Percentiles rank a stretch among this genome's conserved stretches.
phyloP scores from a whole-genome alignment of 192 early-diverging fungal species.

The Paraglomus occultum region DNA sequence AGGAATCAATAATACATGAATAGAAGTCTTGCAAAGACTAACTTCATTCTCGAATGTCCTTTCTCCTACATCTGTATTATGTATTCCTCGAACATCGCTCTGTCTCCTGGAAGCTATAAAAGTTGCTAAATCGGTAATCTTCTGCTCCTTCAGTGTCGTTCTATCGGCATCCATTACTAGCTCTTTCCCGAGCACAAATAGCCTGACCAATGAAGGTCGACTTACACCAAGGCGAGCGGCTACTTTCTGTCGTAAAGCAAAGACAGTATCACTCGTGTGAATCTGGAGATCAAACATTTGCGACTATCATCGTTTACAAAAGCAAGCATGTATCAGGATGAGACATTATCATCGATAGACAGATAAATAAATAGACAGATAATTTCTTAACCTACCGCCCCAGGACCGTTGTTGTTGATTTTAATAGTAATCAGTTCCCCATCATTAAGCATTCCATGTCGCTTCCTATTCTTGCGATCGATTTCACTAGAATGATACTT shows the following conservation, averaged over 20 bases:
- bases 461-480: not conserved
- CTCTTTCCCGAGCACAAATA: slow-evolving; percentile 42
- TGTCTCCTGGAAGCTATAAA: slow-evolving; percentile 39
- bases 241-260: slow-evolving; percentile 34
- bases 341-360: no score
- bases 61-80: slow-evolving; percentile 15
- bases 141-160: slow-evolving; percentile 41
- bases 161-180: slow-evolving; percentile 30
- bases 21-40: no score
- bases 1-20: not conserved
- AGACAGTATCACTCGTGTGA: slow-evolving; percentile 37
- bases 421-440: slow-evolving; percentile 42
- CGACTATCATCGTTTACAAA: no score
- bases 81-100: not conserved
- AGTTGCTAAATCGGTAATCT: slow-evolving; percentile 34
- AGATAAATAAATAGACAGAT: not conserved
- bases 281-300: slow-evolving; percentile 38
- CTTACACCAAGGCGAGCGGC: slow-evolving; percentile 30
- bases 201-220: slow-evolving; percentile 33
- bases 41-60: not conserved
- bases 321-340: no score
- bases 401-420: slow-evolving; percentile 26
- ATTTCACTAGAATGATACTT: slow-evolving; percentile 33
- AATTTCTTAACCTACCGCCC: not conserved
- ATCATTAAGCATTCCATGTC: slow-evolving; percentile 44